phyloP scores from a whole-genome alignment of 805 yeast species.

The Pichia eremophila region DNA sequence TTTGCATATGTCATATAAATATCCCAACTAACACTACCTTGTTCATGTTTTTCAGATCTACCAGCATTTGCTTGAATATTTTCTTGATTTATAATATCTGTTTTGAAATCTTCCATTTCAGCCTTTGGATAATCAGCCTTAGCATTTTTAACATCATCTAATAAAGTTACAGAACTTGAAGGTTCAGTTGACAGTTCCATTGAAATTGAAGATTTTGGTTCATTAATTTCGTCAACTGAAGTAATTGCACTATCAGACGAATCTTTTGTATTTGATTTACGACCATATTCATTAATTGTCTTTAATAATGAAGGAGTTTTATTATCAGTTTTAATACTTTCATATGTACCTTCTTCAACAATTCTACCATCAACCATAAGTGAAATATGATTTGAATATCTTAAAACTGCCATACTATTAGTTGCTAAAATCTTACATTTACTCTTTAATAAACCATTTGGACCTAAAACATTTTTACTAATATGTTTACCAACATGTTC shows the following conservation, averaged over 20 bases:
- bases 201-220: conserved; percentile 12
- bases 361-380: conserved; percentile 56
- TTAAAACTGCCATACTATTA: conserved; percentile 45
- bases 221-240: conserved; percentile 2
- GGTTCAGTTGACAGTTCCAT: conserved; percentile 6
- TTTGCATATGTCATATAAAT: conserved; percentile 76
- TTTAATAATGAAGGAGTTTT: conserved; percentile 32
- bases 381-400: conserved; percentile 50
- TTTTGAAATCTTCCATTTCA: conserved; percentile 38
- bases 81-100: conserved; percentile 26
- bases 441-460: conserved; percentile 37
- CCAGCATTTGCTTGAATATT: conserved; percentile 33
- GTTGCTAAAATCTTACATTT: conserved; percentile 53
- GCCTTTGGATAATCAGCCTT: conserved; percentile 49
- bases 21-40: conserved; percentile 87
- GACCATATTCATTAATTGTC: conserved; percentile 49
- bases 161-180: conserved; percentile 15
- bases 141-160: conserved; percentile 25
- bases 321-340: conserved; percentile 31
- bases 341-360: conserved; percentile 56
- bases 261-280: conserved; percentile 21
- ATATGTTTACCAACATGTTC: conserved; percentile 91
- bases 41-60: conserved; percentile 73
- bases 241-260: not conserved
- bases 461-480: conserved; percentile 45